Evolutionary conservation across 306 rosid species (phyloP).

Genomic region (Hippophae tibetana): DNA sequence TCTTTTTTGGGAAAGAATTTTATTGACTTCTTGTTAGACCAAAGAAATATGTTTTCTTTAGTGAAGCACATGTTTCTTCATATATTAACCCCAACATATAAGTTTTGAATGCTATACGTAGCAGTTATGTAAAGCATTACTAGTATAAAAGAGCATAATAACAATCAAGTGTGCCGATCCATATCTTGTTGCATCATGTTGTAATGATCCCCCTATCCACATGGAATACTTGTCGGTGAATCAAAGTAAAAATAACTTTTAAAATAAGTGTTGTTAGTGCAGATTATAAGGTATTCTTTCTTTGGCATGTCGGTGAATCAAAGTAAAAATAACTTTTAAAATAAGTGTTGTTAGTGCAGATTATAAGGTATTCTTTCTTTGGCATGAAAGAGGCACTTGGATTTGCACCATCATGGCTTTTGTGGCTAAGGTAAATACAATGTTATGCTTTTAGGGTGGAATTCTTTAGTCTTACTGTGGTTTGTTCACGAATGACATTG

Average conservation of each 20-base stretch:
- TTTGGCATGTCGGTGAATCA: slow-evolving; percentile 31
- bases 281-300: slow-evolving; percentile 76
- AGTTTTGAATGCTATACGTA: neutral
- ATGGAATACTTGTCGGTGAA: neutral
- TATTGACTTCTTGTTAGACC: too few species aligned
- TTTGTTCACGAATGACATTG: neutral
- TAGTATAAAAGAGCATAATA: neutral
- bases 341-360: slow-evolving; percentile 30
- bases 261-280: slow-evolving; percentile 11
- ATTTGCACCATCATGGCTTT: slow-evolving; percentile 68
- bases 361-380: slow-evolving; percentile 66
- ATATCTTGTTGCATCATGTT: slow-evolving; percentile 1
- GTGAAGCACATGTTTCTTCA: neutral
- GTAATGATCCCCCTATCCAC: neutral
- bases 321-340: neutral
- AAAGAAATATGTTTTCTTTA: too few species aligned
- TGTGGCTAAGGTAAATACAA: slow-evolving; percentile 66
- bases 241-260: neutral
- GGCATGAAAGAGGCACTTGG: slow-evolving; percentile 74
- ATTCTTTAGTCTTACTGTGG: neutral
- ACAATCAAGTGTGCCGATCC: neutral
- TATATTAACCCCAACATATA: neutral
- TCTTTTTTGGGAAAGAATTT: too few species aligned
- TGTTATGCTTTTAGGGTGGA: neutral
- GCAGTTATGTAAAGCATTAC: neutral